These are phyloP conservation scores for Mycena pura DNA, from an alignment of 768 basidiomycete genomes.

Conservation along the genomic window DNA sequence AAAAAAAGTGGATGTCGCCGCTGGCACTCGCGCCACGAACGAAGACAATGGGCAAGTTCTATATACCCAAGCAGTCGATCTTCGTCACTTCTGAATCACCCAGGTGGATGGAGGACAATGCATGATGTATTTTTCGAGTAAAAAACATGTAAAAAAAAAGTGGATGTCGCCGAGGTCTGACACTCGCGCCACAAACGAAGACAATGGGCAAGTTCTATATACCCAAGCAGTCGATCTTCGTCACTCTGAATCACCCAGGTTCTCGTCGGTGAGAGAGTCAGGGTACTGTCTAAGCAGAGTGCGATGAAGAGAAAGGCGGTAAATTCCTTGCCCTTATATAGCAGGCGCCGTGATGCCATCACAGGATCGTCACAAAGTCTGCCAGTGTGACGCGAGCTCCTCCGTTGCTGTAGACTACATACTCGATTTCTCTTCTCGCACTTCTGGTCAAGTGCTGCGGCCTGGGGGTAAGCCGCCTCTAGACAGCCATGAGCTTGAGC, in stretches of 20 bases:
- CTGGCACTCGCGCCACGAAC: conserved; percentile 18
- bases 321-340: conserved; percentile 4
- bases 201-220: conserved; percentile 25
- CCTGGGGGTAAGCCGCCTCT: conserved; percentile 1
- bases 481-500: conserved; percentile 21
- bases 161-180: conserved; percentile 23
- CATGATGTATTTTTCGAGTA: conserved; percentile 33
- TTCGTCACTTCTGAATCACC: conserved; percentile 21
- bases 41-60: conserved; percentile 24
- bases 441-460: conserved; percentile 26
- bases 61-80: conserved; percentile 20
- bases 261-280: neutral
- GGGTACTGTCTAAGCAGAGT: conserved; percentile 23
- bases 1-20: conserved; percentile 17
- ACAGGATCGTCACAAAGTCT: no score
- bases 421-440: conserved; percentile 4
- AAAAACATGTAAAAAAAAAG: neutral
- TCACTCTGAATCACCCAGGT: conserved; percentile 19
- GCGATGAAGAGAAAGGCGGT: neutral
- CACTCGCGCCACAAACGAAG: conserved; percentile 17
- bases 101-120: conserved; percentile 40
- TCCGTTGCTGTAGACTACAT: no score
- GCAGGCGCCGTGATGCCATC: neutral
- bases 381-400: no score
- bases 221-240: conserved; percentile 18